Base-by-base conservation (phyloP, 2,329 filamentous ascomycete genomes). In the Xenosphaeropsis pyriputrescens region DNA sequence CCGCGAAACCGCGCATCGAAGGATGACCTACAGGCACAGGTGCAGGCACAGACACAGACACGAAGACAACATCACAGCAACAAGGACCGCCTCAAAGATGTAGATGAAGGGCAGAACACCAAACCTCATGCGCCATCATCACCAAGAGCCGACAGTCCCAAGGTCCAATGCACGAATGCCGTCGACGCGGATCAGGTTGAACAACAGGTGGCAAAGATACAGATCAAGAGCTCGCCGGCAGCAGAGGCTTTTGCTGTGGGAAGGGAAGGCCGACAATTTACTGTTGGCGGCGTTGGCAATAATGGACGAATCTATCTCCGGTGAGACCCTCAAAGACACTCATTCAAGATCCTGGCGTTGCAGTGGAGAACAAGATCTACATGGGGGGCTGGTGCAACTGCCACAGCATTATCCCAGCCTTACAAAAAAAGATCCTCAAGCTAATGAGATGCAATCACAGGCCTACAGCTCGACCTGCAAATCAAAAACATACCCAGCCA, bases 221-320 rank as follows among this genome's bases (percentile, higher is more conserved):
- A 51, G 18, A 44, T 41, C 30, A 75, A 79, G 39, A 50, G 63
- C 9, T 67, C 69, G 40, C 72, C 65, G 51, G 63, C 61, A 48
- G 70, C 70, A 9, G 79, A 84, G 50, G 70, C 70, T 41, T 60
- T 66, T 40, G 72, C 75, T 34, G 71, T 65, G 39, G 69, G 72
- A 26, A 44, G 52, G 41, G 54, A 54, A 47, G 53, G 53, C 13
- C 44, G 53, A 31, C 52, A 54, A 50, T 88, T 89, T 54, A 77
- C 80, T 2, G 83, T 89, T 39, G 75, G 79, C 36, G 88, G 86
- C 56, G 82, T 89, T 42, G 82, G 82, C 17, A 83, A 85, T 54
- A 85, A 86, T 58, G 83, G 83, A 30, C 76, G 78, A 54, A 84
- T 89, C 57, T 89, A 85, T 57, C 56, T 89, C 47, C 82, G 80